Base-by-base conservation (phyloP, 495 filamentous ascomycete species). In the Penicillium cataractarum region DNA sequence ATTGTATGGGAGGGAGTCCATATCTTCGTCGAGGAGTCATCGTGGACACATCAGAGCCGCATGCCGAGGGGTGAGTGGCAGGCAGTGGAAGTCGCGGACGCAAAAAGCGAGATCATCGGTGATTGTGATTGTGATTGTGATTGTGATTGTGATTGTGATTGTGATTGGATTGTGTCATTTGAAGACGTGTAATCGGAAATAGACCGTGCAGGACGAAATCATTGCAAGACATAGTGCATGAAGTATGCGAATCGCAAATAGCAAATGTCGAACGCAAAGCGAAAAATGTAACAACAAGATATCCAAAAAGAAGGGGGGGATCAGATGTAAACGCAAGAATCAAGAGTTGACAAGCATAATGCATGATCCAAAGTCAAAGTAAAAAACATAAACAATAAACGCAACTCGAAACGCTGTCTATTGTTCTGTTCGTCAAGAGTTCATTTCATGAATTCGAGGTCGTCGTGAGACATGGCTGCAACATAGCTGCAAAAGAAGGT, bases 391-490 rank as follows among this genome's bases (percentile, higher is more conserved):
- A 61, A 65, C 61, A 69, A 71, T 56, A 67, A 63, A 62, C 58
- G 48, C 54, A 63, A 65, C 55, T 61, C 15, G 21, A 66, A 54
- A 71, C 64, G 66, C 69, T 67, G 59, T 72, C 64, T 67, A 67
- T 68, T 60, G 64, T 70, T 69, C 68, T 60, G 64, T 70, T 71
- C 67, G 58, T 66, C 63, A 66, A 48, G 40, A 62, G 56, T 61
- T 70, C 67, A 65, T 70, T 61, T 72, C 69, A 68, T 72, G 63
- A 62, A 65, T 61, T 69, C 69, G 37, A 42, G 24, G 22, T 56
- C 54, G 37, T 56, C 54, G 37, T 56, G 54, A 35, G 51, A 54
- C 27, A 54, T 24, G n/a, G 33, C 35, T 56, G 54, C 33, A 39
- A 42, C 9, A 22, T 15, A 12, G 44, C 0, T 26, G 27, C n/a